Conservation (phyloP, 139 green algal genomes). For the Closterium sp. region DNA sequence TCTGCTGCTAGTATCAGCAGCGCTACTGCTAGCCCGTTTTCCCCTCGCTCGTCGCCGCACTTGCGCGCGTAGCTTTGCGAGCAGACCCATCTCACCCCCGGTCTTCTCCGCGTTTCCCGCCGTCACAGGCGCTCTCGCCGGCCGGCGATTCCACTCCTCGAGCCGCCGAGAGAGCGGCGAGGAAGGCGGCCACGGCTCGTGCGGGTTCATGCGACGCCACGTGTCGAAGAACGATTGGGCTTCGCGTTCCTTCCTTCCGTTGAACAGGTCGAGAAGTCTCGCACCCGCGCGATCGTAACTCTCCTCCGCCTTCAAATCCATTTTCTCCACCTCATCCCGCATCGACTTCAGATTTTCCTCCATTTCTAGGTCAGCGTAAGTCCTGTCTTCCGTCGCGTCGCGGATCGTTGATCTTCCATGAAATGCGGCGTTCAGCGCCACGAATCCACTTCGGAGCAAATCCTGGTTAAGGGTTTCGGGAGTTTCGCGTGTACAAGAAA, state of each 20-base stretch:
- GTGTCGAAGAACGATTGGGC: neutral
- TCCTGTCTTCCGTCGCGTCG: neutral
- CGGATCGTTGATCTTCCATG: neutral
- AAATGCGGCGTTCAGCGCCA: neutral
- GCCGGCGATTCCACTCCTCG: neutral
- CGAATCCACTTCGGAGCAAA: neutral
- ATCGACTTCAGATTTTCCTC: neutral
- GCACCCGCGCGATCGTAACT: neutral
- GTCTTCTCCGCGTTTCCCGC: neutral
- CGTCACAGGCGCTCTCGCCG: neutral
- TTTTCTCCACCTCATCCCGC: neutral
- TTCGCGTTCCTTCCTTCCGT: neutral
- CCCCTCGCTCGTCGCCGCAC: neutral
- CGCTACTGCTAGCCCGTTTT: neutral
- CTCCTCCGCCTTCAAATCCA: neutral
- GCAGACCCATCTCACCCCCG: neutral
- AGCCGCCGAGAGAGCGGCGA: neutral
- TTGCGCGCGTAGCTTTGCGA: neutral
- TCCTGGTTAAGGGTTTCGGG: neutral
- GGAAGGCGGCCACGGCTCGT: conserved; percentile 11
- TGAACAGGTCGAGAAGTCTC: neutral
- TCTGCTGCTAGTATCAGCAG: neutral
- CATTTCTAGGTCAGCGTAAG: neutral
- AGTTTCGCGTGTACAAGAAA: neutral
- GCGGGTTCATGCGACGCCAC: neutral